Conservation (phyloP, 306 rosid genomes). For the Morella rubra region DNA sequence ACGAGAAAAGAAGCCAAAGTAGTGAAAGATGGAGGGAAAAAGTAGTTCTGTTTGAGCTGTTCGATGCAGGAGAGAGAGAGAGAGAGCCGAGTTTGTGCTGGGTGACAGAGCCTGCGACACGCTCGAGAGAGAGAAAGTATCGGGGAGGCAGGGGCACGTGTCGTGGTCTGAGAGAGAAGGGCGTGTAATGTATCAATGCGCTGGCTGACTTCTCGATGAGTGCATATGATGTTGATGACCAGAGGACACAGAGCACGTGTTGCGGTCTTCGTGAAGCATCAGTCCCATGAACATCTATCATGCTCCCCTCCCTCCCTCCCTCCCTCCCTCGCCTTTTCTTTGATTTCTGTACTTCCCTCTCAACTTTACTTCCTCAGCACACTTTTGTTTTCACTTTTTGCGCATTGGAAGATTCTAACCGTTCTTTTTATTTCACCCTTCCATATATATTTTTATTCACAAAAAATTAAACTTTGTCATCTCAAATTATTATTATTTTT, state of each 20-base stretch:
- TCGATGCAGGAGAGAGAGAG: slow-evolving; percentile 14
- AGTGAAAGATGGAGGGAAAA: slow-evolving; percentile 17
- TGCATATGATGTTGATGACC: slow-evolving; percentile 4
- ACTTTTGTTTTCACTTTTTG: neutral
- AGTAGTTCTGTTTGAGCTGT: slow-evolving; percentile 15
- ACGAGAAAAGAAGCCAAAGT: neutral
- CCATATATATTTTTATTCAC: too few relatives aligned
- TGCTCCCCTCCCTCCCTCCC: neutral
- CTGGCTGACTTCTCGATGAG: slow-evolving; percentile 37
- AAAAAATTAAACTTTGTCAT: too few relatives aligned
- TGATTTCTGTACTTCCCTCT: neutral
- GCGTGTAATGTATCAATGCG: slow-evolving; percentile 18
- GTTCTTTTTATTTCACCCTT: neutral
- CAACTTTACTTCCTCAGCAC: neutral
- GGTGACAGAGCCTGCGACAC: slow-evolving; percentile 43
- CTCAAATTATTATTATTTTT: too few relatives aligned
- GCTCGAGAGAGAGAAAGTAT: slow-evolving; percentile 50
- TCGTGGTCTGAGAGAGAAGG: slow-evolving; percentile 29
- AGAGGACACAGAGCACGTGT: slow-evolving; percentile 54
- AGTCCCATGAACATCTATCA: neutral
- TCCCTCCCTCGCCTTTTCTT: neutral
- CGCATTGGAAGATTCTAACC: too few relatives aligned
- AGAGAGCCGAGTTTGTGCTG: slow-evolving; percentile 19
- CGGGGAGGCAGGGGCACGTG: slow-evolving; percentile 72
- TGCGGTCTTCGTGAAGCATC: slow-evolving; percentile 45